Conservation (phyloP, 2,329 filamentous ascomycete species). For the Fusarium tanahbumbuense region DNA sequence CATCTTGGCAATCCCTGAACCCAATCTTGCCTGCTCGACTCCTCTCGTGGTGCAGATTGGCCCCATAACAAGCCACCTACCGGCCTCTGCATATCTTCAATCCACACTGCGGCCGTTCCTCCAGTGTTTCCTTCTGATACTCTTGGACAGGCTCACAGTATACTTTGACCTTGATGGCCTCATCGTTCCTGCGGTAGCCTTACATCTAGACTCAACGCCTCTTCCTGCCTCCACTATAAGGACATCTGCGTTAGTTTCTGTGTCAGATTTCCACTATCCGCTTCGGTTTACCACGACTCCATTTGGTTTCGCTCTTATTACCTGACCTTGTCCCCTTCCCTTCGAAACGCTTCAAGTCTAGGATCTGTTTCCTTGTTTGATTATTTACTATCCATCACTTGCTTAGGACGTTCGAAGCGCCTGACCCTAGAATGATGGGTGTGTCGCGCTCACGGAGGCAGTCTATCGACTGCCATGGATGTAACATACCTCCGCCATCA, state of each 20-base stretch:
- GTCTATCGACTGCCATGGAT: conserved; percentile 58
- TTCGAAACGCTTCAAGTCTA: conserved; percentile 21
- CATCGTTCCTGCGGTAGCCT: conserved; percentile 34
- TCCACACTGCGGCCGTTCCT: conserved; percentile 19
- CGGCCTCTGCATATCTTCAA: conserved; percentile 25
- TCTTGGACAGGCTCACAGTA: conserved; percentile 9
- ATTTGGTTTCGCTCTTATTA: conserved; percentile 38
- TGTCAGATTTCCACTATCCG: conserved; percentile 34
- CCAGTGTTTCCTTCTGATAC: conserved; percentile 7
- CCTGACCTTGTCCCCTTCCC: conserved; percentile 40
- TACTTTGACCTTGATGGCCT: conserved; percentile 24
- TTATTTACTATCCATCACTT: conserved; percentile 21
- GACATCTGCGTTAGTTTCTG: conserved; percentile 36
- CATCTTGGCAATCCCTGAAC: conserved; percentile 24
- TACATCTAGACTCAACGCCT: conserved; percentile 45
- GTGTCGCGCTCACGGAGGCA: conserved; percentile 59
- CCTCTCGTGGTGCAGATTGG: conserved; percentile 20
- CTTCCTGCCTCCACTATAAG: conserved; percentile 39
- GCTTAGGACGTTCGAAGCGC: conserved; percentile 38
- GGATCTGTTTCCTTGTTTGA: conserved; percentile 16
- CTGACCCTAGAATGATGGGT: conserved; percentile 55
- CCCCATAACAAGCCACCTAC: conserved; percentile 38
- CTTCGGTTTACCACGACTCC: conserved; percentile 33
- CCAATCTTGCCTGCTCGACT: conserved; percentile 11
- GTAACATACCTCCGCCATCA: conserved; percentile 57